Base-by-base conservation (phyloP, 257 asterid species). In the Solanum habrochaites region DNA sequence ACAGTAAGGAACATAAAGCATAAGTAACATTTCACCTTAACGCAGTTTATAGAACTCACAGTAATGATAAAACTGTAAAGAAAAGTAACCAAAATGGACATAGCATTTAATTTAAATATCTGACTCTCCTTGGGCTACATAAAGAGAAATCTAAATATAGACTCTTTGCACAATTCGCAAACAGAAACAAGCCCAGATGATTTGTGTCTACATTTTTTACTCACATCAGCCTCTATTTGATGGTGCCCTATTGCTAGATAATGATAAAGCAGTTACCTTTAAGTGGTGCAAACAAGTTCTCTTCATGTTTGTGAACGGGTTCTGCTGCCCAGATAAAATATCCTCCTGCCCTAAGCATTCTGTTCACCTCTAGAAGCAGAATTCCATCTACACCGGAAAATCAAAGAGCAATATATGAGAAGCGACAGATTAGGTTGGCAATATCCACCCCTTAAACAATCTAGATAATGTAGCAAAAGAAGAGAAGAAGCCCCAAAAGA, bases 321-420 rank as follows among this genome's bases (percentile, higher is more conserved):
- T 64, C 88, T 71, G 90, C 89, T 42, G 88, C 90, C 96, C 90
- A 89, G 62, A 92, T 88, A 80, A 93, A 94, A 92, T 87, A 90
- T 85, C 95, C 95, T 87, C 97, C 97, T 37, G 90, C 96, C 86
- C 97, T 89, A n/a, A 94, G 93, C 31, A 94, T 74, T 90, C 96
- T 92, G 90, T 94, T 94, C 18, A 91, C 93, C 93, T 94, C 96
- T 23, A 94, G 93, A 83, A 93, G 95, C 87, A 92, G 88, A 89
- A 92, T 86, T 71, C 97, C 97, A 86, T 87, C 97, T 93, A 88
- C 90, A 87, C 72, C 60, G 75, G 56, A 81, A 73, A 37, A 73
- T 82, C 73, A 74, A 82, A 11, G 39, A 29, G 42, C 67, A 80
- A 80, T 80, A 47, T 31, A 81, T 20, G 32, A 87, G 72, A n/a